Evolutionary conservation across 108 stramenopile genomes (phyloP), one percentile per base, ranked within the genome.

Genomic region (Nannochloropsis gaditana): DNA sequence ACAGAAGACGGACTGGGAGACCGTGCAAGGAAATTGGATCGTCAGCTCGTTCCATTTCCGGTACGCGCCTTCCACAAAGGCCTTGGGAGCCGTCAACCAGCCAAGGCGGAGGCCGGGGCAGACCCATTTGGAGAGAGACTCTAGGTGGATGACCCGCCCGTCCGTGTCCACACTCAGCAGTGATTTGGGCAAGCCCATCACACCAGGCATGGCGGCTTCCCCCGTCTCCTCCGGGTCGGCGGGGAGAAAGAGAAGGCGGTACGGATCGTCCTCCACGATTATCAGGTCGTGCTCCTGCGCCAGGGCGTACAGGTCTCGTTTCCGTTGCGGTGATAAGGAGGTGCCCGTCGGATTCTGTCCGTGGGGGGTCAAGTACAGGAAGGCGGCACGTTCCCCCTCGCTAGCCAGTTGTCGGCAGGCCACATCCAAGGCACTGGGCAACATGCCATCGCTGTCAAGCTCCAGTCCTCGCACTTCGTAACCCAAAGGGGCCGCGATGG

Each of bases 241-340:
- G 19, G 41, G 21, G 21, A 87, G 90, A 43, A 89, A 45, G 19
- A 93, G 85, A 81, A 86, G 92, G 85, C 90, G 92, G 84, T 93
- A 93, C 0, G 92, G 90, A 44, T 93, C 93, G 87, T 93, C 93
- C 81, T 93, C 93, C 11, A 92, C 43, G 43, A 93, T 91, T 9
- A 92, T 44, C 31, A 92, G 79, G 82, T 92, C 92, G 83, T 90
- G 87, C 80, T 92, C 84, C 42, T 79, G 84, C 44, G 88, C 87
- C 42, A 93, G 11, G 19, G 73, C 80, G 82, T 93, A 93, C 8
- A 93, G 45, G 9, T 84, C 92, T 6, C 43, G 21, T 19, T 88
- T 87, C 44, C 92, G 82, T 42, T 87, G 90, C 21, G 43, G 21
- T 9, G 59, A 43, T 41, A 43, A 45, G 45, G 45, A 73, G 19